Conservation (phyloP, 148 eudicot genomes). For the Camellia japonica region DNA sequence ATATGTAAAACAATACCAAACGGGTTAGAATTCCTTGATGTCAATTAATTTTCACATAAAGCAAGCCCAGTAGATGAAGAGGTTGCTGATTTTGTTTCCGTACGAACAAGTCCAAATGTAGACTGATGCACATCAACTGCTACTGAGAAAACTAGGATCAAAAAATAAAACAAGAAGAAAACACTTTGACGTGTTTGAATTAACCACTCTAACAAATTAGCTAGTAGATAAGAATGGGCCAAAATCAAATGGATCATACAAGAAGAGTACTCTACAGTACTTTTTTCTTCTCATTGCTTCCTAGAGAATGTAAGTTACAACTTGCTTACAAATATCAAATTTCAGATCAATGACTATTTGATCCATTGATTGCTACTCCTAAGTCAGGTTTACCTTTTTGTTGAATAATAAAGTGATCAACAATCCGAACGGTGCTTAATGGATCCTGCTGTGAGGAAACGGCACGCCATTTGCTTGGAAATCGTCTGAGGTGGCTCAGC, state of each 20-base stretch:
- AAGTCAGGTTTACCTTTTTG: conserved; percentile 21
- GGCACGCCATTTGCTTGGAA: conserved; percentile 88
- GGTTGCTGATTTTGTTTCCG: neutral
- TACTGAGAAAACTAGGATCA: too few relatives aligned
- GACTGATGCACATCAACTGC: too few relatives aligned
- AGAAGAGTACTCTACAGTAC: conserved; percentile 2
- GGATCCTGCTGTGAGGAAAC: conserved; percentile 58
- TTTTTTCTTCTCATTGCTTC: conserved; percentile 9
- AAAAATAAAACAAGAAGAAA: too few relatives aligned
- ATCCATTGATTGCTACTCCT: conserved; percentile 19
- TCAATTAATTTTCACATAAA: neutral
- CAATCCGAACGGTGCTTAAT: conserved; percentile 55
- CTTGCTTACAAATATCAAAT: conserved; percentile 14
- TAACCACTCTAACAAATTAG: too few relatives aligned
- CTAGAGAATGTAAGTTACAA: conserved; percentile 20
- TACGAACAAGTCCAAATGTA: neutral
- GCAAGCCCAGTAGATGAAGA: neutral
- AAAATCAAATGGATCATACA: neutral
- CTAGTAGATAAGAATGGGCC: too few relatives aligned
- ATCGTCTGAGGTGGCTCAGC: conserved; percentile 48
- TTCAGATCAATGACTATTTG: conserved; percentile 19
- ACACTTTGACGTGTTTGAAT: too few relatives aligned
- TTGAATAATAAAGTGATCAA: conserved; percentile 59
- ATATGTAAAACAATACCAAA: neutral
- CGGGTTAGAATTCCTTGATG: neutral